Base-by-base conservation (phyloP, 1,284 basidiomycete genomes). In the Schizophyllum amplum region DNA sequence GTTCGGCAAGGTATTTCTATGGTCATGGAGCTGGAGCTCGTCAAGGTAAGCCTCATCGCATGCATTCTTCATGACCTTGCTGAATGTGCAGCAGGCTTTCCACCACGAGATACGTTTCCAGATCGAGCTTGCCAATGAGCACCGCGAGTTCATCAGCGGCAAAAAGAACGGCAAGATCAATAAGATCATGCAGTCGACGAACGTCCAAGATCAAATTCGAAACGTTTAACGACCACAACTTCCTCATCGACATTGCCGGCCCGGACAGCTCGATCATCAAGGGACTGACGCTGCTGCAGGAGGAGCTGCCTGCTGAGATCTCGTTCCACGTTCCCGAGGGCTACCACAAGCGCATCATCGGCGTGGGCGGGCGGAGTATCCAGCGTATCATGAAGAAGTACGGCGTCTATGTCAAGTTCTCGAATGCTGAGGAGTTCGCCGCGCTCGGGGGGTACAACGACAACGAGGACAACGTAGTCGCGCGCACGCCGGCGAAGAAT, bases 371-470 rank as follows among this genome's bases (percentile, higher is more conserved):
- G 26, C 91, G 95, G 68, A 99, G 96, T 73, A 99, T 99, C 59
- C 96, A 99, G 71, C 85, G 94, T 60, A 99, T 99, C 72, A 99
- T 99, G 96, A 98, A 98, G 77, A 95, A 97, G 72, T 98, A 91
- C 67, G 96, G 96, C 26, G 96, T 98, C 24, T 99, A 98, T 73
- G 97, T 99, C 74, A 99, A 99, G 75, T 99, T 99, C 69, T 95
- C 93, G 48, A 99, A 98, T 70, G 94, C 94, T 5, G 95, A 98
- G 65, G 97, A 99, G 71, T 98, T 96, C 71, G 94, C 94, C 50
- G 86, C 90, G 9, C 79, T 97, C 58, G 96, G 94, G 27, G 95
- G 95, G 15, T 98, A 98, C 72, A 85, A 92, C 66, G 94, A 99
- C 72, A 97, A 97, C 70, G 96, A 98, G 69, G 96, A 99, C 75